Base-by-base conservation (phyloP, 352 stramenopile genomes). In the Globisporangium paroecandrum region DNA sequence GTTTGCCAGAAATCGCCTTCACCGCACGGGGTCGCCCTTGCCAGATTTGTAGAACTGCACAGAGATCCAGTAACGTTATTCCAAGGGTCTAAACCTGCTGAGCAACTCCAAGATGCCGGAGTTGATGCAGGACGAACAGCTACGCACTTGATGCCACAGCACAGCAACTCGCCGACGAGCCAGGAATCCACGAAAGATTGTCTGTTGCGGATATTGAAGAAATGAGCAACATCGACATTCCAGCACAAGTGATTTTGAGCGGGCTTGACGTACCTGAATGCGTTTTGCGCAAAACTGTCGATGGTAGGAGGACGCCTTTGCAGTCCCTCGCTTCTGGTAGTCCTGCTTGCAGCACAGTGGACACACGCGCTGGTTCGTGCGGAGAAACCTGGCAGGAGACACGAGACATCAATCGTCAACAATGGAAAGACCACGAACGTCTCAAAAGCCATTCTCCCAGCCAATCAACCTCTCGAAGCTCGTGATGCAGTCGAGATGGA, bases 291-390 rank as follows among this genome's bases (percentile, higher is more conserved):
- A 92, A 5, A 66, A 36, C 49, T 90, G 72, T 20, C 82, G 79
- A 64, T 91, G 78, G 7, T 78, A 66, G 47, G 55, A 70, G 4
- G 84, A 82, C 0, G 81, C 87, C 34, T 82, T 77, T 0, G 66
- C 77, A 2, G 87, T 92, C 22, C 68, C 61, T n/a, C 77, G 71
- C 58, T 94, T 95, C 66, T 95, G 77, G 56, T 95, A 96, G 53
- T 94, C 83, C 24, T 90, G 79, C 62, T 96, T 94, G 18, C 87
- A 82, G 46, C 89, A 96, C 20, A 96, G 73, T 2, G 89, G 89
- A 73, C 89, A 96, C 49, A 93, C 87, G 27, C 78, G 85, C 63
- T 91, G 82, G 13, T 82, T 91, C 7, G 82, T 89, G 20, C 87
- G 82, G 18, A 96, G 65, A 64, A 96, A 94, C 24, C 82, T 87